Conservation (phyloP, 2,329 filamentous ascomycete species). For the Aspergillus niger region DNA sequence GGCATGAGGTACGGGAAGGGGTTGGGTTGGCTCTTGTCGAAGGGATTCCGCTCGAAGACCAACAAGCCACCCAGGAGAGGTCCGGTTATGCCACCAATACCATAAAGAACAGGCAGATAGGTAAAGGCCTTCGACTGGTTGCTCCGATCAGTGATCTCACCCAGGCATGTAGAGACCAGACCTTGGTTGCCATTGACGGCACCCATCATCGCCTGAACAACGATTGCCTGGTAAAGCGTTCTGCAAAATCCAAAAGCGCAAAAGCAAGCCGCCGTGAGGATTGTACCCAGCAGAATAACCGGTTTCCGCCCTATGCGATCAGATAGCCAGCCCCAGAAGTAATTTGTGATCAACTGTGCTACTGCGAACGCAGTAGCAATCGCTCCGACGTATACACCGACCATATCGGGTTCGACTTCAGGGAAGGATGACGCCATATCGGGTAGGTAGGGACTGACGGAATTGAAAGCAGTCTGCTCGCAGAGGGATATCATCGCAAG, state of each 20-base stretch:
- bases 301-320: slow-evolving; percentile 80
- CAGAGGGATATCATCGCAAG: slow-evolving; percentile 85
- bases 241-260: slow-evolving; percentile 82
- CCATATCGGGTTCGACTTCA: slow-evolving; percentile 69
- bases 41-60: slow-evolving; percentile 64
- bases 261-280: slow-evolving; percentile 81
- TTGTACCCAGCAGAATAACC: slow-evolving; percentile 77
- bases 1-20: slow-evolving; percentile 81
- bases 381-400: slow-evolving; percentile 84
- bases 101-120: slow-evolving; percentile 95
- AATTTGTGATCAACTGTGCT: slow-evolving; percentile 89
- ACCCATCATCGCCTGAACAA: slow-evolving; percentile 89
- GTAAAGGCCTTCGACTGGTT: slow-evolving; percentile 94
- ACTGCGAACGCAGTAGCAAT: slow-evolving; percentile 90
- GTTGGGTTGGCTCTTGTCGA: slow-evolving; percentile 53
- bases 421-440: slow-evolving; percentile 88
- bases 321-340: slow-evolving; percentile 84
- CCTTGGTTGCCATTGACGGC: slow-evolving; percentile 93
- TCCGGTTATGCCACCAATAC: slow-evolving; percentile 88
- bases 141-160: slow-evolving; percentile 90
- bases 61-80: slow-evolving; percentile 87
- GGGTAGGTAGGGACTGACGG: slow-evolving; percentile 91
- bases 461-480: slow-evolving; percentile 96
- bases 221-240: slow-evolving; percentile 77
- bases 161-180: slow-evolving; percentile 88